Evolutionary conservation across 768 basidiomycete genomes (phyloP).

Genomic region (Collybia sordida): DNA sequence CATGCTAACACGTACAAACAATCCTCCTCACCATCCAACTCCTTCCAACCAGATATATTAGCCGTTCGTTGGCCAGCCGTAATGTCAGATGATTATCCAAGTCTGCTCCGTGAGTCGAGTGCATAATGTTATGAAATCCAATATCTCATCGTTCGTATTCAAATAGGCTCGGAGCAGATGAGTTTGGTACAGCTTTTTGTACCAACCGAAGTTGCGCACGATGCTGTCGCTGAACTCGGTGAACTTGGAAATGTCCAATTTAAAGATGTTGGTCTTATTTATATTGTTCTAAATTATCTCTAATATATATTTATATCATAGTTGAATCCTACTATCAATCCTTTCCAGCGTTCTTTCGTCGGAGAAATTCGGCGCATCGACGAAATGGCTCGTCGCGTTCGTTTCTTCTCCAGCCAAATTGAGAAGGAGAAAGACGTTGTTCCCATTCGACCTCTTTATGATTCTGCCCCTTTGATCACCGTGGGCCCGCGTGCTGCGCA

Average conservation of each 20-base stretch:
- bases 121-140: neutral
- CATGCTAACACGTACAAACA: too few species aligned
- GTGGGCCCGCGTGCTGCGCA: constrained; percentile 92
- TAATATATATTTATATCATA: constrained; percentile 27
- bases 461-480: constrained; percentile 83
- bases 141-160: constrained; percentile 5
- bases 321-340: constrained; percentile 94
- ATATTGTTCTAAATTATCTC: neutral
- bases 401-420: constrained; percentile 87
- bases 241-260: constrained; percentile 96
- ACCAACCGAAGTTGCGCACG: constrained; percentile 96
- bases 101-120: constrained; percentile 69
- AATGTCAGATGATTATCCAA: constrained; percentile 83
- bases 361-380: constrained; percentile 94
- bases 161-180: constrained; percentile 93
- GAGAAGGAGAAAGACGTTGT: constrained; percentile 82
- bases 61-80: constrained; percentile 15
- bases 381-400: constrained; percentile 93
- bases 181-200: constrained; percentile 97
- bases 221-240: constrained; percentile 92
- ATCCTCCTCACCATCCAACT: too few species aligned
- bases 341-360: constrained; percentile 98
- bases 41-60: too few species aligned
- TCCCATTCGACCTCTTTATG: constrained; percentile 80
- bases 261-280: constrained; percentile 72